phyloP scores from a whole-genome alignment of 495 filamentous ascomycete species.

The Penicillium egyptiacum region DNA sequence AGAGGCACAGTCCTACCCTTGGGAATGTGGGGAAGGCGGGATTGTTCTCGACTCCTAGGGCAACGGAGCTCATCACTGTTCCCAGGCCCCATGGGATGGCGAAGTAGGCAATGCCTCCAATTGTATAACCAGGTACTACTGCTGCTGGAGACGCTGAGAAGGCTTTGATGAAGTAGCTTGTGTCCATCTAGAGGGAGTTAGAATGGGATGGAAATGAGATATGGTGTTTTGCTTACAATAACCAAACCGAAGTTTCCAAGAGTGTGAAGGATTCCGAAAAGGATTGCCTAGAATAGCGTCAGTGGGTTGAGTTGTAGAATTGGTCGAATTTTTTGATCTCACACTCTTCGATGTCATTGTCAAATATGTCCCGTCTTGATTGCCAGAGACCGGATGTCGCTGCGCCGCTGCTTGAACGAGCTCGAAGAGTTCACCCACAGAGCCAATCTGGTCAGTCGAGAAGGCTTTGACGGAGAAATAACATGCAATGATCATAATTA shows the following conservation, averaged over 20 bases:
- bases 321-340: neutral
- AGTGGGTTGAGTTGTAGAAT: neutral
- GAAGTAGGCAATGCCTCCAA: conserved; percentile 47
- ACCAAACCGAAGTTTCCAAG: conserved; percentile 43
- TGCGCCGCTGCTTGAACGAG: conserved; percentile 43
- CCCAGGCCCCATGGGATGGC: conserved; percentile 46
- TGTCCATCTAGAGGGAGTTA: conserved; percentile 39
- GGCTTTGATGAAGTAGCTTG: conserved; percentile 48
- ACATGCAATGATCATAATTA: conserved; percentile 49
- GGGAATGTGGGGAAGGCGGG: conserved; percentile 47
- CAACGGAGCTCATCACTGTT: conserved; percentile 44
- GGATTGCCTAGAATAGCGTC: conserved; percentile 29
- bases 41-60: conserved; percentile 40
- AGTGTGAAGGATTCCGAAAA: conserved; percentile 48
- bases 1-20: conserved; percentile 23
- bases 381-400: conserved; percentile 45
- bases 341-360: conserved; percentile 52
- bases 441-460: conserved; percentile 41
- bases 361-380: conserved; percentile 48
- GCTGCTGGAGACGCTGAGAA: conserved; percentile 41
- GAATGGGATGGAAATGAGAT: neutral
- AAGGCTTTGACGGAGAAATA: conserved; percentile 50
- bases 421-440: conserved; percentile 45
- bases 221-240: conserved; percentile 28
- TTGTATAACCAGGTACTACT: conserved; percentile 45